Conservation (phyloP, 441 rosid species). For the Gossypium schwendimanii region DNA sequence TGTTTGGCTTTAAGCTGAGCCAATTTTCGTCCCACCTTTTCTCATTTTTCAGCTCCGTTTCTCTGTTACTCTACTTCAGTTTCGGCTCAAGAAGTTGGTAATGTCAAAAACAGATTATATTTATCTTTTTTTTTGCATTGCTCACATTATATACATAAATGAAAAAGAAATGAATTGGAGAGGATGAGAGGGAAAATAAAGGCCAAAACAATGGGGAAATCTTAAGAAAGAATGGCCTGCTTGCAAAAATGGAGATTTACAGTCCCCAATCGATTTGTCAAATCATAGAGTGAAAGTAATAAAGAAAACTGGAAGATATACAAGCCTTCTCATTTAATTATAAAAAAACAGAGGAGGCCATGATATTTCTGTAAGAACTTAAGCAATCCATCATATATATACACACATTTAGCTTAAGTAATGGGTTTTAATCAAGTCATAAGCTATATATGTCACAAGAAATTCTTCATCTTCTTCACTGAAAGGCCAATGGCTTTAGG, state of each 20-base stretch:
- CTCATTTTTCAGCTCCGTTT: no score
- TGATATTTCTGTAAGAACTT: neutral
- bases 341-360: neutral
- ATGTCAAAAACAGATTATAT: no score
- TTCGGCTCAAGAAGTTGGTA: no score
- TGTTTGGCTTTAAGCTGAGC: no score
- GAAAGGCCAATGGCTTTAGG: no score
- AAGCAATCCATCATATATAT: neutral
- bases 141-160: neutral
- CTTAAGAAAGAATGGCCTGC: neutral
- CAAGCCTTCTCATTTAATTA: neutral
- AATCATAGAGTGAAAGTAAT: neutral
- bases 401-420: no score
- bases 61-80: no score
- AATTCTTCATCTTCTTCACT: no score
- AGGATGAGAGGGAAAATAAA: neutral
- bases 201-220: neutral
- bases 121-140: no score
- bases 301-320: neutral
- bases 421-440: no score
- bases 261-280: neutral
- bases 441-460: no score
- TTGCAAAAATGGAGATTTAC: neutral
- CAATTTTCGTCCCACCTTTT: no score
- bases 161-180: neutral